Percentiles rank a stretch among this genome's conserved stretches.
Evolutionary conservation across 2,329 filamentous ascomycete genomes (phyloP).

Genomic region (Calonectria honghensis): DNA sequence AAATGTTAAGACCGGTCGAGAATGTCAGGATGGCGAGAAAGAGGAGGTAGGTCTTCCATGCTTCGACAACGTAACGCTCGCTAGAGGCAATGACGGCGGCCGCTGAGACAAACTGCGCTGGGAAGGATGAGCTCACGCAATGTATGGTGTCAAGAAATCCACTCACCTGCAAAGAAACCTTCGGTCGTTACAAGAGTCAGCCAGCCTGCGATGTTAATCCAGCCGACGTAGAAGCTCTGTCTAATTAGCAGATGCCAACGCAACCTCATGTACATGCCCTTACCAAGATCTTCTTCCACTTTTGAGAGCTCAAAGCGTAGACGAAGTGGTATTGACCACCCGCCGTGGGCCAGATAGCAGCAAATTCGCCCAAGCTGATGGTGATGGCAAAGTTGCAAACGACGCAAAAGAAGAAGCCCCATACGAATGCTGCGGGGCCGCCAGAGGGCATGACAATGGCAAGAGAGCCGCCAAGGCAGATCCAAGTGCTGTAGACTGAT

Average conservation of each 20-base stretch:
- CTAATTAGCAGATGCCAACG: background rate
- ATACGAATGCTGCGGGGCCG: conserved; percentile 63
- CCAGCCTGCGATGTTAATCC: conserved; percentile 68
- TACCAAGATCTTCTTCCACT: conserved; percentile 63
- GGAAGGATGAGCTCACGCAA: conserved; percentile 48
- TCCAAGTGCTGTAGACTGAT: conserved; percentile 46
- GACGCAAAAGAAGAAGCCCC: conserved; percentile 68
- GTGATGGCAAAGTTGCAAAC: conserved; percentile 65
- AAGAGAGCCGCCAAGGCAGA: conserved; percentile 63
- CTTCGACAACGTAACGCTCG: conserved; percentile 59
- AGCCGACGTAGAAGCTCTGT: conserved; percentile 66
- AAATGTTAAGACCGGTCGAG: conserved; percentile 59
- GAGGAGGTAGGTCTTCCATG: conserved; percentile 65
- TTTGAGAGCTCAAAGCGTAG: conserved; percentile 62
- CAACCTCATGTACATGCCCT: background rate
- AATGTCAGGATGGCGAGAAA: conserved; percentile 56
- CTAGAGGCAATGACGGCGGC: conserved; percentile 62
- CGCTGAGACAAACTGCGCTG: conserved; percentile 66
- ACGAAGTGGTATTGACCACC: conserved; percentile 68
- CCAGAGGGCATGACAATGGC: conserved; percentile 65
- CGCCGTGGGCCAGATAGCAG: conserved; percentile 66
- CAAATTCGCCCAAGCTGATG: conserved; percentile 65
- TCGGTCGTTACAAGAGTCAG: conserved; percentile 55
- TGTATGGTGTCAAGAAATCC: fast-evolving
- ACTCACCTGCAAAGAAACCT: conserved; percentile 64